phyloP scores from a whole-genome alignment of 179 eudicot genomes.

The Nepenthes alata region DNA sequence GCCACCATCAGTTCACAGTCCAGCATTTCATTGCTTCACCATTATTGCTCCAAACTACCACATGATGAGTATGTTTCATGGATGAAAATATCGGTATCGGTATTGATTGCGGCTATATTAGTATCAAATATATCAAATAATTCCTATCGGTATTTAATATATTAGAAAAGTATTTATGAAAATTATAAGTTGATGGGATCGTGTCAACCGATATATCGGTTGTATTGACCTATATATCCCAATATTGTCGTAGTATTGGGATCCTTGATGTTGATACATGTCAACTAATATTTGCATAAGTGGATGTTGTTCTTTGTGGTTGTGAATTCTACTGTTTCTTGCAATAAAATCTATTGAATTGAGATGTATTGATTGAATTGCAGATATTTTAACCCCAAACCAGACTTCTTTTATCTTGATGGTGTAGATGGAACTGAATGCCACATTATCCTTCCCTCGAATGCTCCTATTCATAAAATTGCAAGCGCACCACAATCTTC shows the following conservation, averaged over 20 bases:
- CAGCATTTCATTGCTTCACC: conserved; percentile 66
- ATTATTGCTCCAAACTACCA: conserved; percentile 89
- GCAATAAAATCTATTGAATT: not conserved
- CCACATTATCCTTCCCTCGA: conserved; percentile 69
- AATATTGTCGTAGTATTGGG: too few relatives aligned
- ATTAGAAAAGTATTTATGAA: too few relatives aligned
- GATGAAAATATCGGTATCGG: too few relatives aligned
- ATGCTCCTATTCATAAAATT: conserved; percentile 76
- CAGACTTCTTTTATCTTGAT: conserved; percentile 43
- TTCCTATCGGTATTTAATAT: not conserved
- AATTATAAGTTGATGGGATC: too few relatives aligned
- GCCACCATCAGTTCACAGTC: conserved; percentile 79
- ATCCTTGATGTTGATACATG: too few relatives aligned
- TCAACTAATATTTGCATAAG: too few relatives aligned
- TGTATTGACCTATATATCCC: too few relatives aligned
- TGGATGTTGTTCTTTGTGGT: too few relatives aligned
- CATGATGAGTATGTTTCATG: conserved; percentile 75
- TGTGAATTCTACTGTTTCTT: not conserved
- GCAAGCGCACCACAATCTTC: conserved; percentile 56
- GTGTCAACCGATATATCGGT: too few relatives aligned
- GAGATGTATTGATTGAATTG: conserved; percentile 9
- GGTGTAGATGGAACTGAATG: conserved; percentile 69
- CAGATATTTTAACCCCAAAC: conserved; percentile 77
- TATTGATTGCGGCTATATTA: too few relatives aligned
- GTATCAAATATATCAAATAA: too few relatives aligned